A percentile compares a stretch with the other conserved stretches of the same genome.
phyloP scores from a whole-genome alignment of 2,329 filamentous ascomycete genomes.

The Waltergamsia citrina region DNA sequence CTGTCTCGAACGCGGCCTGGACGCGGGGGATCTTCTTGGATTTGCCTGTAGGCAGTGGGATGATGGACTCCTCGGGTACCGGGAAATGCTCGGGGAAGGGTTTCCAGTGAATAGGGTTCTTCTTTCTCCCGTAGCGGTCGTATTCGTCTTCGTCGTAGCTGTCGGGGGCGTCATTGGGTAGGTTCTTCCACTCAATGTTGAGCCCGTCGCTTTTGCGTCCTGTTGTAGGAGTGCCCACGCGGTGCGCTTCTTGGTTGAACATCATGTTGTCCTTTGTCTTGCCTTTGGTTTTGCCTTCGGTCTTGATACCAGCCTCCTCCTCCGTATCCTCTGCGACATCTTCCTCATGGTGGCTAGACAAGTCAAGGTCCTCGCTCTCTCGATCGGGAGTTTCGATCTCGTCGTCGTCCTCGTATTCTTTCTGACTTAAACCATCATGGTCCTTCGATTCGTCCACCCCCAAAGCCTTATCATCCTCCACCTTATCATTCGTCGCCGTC shows the following conservation, averaged over 20 bases:
- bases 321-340: not conserved
- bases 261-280: not conserved
- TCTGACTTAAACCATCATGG: too few relatives aligned
- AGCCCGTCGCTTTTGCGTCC: conserved; percentile 1
- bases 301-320: too few relatives aligned
- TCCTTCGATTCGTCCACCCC: conserved; percentile 4
- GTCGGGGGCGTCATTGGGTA: conserved; percentile 9
- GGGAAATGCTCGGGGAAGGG: conserved; percentile 72
- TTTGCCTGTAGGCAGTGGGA: conserved; percentile 63
- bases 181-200: conserved; percentile 16
- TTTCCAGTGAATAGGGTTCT: conserved; percentile 53
- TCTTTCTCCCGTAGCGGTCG: not conserved
- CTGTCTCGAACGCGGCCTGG: conserved; percentile 62
- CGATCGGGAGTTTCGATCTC: not conserved
- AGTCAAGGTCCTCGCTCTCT: not conserved
- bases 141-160: conserved; percentile 8
- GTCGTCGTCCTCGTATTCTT: not conserved
- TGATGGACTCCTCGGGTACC: conserved; percentile 58
- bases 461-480: too few relatives aligned
- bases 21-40: conserved; percentile 65
- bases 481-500: too few relatives aligned
- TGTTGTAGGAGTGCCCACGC: not conserved
- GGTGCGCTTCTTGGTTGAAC: conserved; percentile 1
- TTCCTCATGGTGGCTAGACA: too few relatives aligned
- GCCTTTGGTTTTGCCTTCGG: not conserved